Evolutionary conservation across 768 basidiomycete genomes (phyloP).

Genomic region (Kwoniella sp.): DNA sequence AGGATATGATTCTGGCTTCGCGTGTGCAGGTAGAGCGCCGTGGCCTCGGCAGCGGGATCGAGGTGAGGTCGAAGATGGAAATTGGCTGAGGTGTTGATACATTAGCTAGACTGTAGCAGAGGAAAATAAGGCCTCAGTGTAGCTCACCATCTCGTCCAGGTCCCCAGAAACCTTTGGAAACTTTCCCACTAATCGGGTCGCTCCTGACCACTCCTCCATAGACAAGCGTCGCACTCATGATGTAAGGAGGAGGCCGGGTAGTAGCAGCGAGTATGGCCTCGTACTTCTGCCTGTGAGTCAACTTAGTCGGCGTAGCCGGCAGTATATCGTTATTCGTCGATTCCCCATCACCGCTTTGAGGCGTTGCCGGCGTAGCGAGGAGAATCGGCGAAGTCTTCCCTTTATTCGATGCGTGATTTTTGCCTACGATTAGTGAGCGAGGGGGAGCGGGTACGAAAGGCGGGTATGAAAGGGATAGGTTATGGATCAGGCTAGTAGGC

Average conservation of each 20-base stretch:
- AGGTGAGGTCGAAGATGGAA: constrained; percentile 43
- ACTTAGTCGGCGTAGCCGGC: constrained; percentile 21
- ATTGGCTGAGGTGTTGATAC: constrained; percentile 26
- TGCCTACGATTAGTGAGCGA: constrained; percentile 29
- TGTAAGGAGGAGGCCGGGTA: constrained; percentile 43
- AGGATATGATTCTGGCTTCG: constrained; percentile 35
- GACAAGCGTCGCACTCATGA: constrained; percentile 42
- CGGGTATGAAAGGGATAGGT: constrained; percentile 49
- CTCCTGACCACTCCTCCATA: constrained; percentile 40
- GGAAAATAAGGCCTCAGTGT: too few relatives aligned
- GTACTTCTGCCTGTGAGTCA: constrained; percentile 49
- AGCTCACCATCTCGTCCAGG: constrained; percentile 39
- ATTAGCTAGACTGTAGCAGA: constrained; percentile 4
- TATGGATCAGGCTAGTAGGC: constrained; percentile 41
- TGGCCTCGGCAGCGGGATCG: constrained; percentile 27
- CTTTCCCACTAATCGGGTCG: constrained; percentile 49
- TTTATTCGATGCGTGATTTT: constrained; percentile 29
- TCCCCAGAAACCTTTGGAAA: constrained; percentile 50
- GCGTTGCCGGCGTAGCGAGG: constrained; percentile 7
- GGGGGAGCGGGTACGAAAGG: constrained; percentile 25
- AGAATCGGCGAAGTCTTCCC: constrained; percentile 4
- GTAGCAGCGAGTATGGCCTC: constrained; percentile 43
- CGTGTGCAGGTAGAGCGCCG: constrained; percentile 28
- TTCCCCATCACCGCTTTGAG: neutral
- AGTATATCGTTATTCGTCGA: constrained; percentile 2